Evolutionary conservation across 1,284 basidiomycete species (phyloP), one percentile per base, ranked within the genome.

Genomic region (Boletellus deceptivus): DNA sequence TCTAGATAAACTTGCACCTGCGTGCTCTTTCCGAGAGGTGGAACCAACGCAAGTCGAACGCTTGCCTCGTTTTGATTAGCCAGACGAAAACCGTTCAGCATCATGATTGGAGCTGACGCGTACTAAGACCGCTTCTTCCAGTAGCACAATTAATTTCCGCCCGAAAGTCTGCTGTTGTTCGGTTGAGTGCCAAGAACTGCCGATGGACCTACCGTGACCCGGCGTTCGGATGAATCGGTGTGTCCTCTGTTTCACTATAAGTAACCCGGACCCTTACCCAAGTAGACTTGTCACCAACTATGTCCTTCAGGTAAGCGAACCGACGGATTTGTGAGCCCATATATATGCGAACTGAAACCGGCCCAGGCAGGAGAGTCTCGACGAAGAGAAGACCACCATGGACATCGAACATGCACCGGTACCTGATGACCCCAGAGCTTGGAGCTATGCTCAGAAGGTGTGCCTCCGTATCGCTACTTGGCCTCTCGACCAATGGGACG

Each of bases 381-480:
- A 40, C 31, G 11, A 4, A 24, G 27, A 37, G n/a, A 49, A 48
- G 13, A 24, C 41, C 31, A 39, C 18, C 16, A 40, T 44, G 8
- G 86, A 87, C 60, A 86, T 88, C 37, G 85, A 89, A 59, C 86
- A 87, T 67, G 73, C 73, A 36, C 46, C 25, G 69, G 91, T 93
- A 6, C 70, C 74, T 4, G 79, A 94, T 63, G 91, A 94, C 69
- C 91, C 91, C 10, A 75, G 92, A 43, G 62, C 75, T 50, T 95
- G 92, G 92, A 78, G 81, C 0, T 46, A 63, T 22, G 56, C 71
- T 49, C 81, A 84, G 57, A 94, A 95, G 77, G 83, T 63, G 38
- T 6, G 57, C 25, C 7, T 9, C 16, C 16, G 9, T 4, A 6
- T 31, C 25, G 31, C 8, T 22, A 2, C 20, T 27, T 16, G 14